Evolutionary conservation across 176 grass and related monocot genomes (phyloP), one percentile per base, ranked within the genome.

Genomic region (Paspalum vaginatum): DNA sequence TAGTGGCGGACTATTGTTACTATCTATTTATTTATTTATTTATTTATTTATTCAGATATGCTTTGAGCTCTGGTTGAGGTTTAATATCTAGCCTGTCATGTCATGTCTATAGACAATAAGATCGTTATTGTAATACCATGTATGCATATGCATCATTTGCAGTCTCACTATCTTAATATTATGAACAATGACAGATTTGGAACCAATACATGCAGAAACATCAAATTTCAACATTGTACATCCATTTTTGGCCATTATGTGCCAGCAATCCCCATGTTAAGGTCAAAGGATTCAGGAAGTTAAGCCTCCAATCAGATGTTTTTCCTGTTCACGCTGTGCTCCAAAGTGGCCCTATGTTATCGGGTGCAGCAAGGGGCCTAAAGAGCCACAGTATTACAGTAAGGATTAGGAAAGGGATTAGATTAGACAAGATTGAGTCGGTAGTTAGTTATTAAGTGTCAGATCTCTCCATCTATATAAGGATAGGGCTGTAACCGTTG

Each of bases 171-270:
- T 53, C 21, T 24, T 13, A 78, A 68, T 77, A 56, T 42, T 66
- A 4, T 41, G 1, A 38, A 57, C 44, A n/a, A 21, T 72, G 8
- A 83, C 40, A 83, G 22, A 75, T 38, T 75, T 38, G 7, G 38
- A 52, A 66, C 9, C 10, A 83, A 67, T 82, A 73, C 62, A 3
- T 76, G 21, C 9, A 8, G 42, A 20, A 44, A 57, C 54, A 49
- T 58, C 44, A 46, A 22, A 61, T 69, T 26, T 61, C 55, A 62
- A 25, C 8, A 81, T 46, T 57, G 26, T 6, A 18, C 17, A 13
- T 15, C 70, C 43, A 58, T 27, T 70, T 81, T 81, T 59, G 21
- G 54, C 67, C 4, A 81, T 37, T 18, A 55, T 55, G 51, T 62
- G 11, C 11, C 49, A 65, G 6, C 65, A 22, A 68, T 22, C 22